Base-by-base conservation (phyloP, 768 basidiomycete species). In the Boletus pseudo-olivaceus region DNA sequence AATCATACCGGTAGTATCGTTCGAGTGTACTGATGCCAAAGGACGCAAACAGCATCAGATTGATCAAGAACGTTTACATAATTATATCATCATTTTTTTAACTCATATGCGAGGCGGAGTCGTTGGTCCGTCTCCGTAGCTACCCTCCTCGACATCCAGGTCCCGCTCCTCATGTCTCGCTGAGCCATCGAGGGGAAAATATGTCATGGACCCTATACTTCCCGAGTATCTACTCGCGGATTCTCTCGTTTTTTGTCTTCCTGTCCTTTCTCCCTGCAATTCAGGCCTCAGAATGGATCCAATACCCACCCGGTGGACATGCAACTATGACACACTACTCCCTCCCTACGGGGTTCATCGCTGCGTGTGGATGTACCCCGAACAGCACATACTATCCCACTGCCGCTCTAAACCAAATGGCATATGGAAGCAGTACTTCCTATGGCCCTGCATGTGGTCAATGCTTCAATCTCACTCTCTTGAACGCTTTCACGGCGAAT, bases 271-370 rank as follows among this genome's bases (percentile, higher is more conserved):
- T 67, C 56, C 47, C 67, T 23, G 23, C 55, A 50, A 42, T 44
- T 33, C 59, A 54, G n/a, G 62, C 70, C 52, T 60, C 75, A 27
- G 63, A 63, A 54, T 90, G 87, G 87, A 85, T 89, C 26, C 69
- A 82, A 57, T 88, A 89, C 64, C 75, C 85, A 17, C 40, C 76
- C 10, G 66, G 73, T 46, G 88, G 90, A 33, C 73, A 75, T 38
- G 91, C 89, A 15, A 88, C 88, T 12, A 76, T 93, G 74, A 90
- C 88, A n/a, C 85, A 90, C 66, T 90, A 92, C 65, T 72, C 68
- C 38, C 68, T 83, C 8, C 81, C 73, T 56, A 49, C 66, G 14
- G 63, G 67, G 27, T 72, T 71, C 53, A 63, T 91, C 56, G 87
- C 88, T 26, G 76, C 86, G 1, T 92, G 90, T 62, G 91, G 90